Percentiles rank a stretch among this genome's conserved stretches.
These are phyloP conservation scores for Kwoniella heveanensis DNA, from an alignment of 768 basidiomycete genomes.

Conservation along the genomic window DNA sequence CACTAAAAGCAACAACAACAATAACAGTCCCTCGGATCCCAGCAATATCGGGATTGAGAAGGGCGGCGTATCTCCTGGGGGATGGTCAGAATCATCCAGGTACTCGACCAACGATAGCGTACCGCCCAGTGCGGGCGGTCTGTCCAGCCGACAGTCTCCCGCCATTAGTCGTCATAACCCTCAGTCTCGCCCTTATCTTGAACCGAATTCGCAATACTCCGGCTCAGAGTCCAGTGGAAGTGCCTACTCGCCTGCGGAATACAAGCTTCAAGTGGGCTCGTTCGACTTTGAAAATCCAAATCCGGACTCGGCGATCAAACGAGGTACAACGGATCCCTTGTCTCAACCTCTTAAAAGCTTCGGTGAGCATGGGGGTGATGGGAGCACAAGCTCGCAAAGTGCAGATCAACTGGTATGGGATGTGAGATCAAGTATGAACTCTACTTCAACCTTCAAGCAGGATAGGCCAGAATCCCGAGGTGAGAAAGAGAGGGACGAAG, in stretches of 20 bases:
- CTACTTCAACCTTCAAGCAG: conserved; percentile 20
- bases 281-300: conserved; percentile 17
- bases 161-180: neutral
- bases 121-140: neutral
- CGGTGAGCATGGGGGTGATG: neutral
- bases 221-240: conserved; percentile 12
- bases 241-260: conserved; percentile 15
- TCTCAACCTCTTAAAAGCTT: neutral
- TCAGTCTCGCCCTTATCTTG: neutral
- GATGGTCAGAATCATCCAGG: conserved; percentile 15
- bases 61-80: conserved; percentile 12
- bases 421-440: conserved; percentile 18
- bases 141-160: neutral
- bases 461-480: neutral
- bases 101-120: conserved; percentile 13
- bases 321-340: neutral
- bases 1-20: neutral
- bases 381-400: neutral
- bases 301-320: neutral
- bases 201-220: neutral
- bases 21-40: neutral
- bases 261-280: conserved; percentile 11
- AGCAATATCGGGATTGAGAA: neutral
- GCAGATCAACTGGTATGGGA: conserved; percentile 7
- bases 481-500: neutral